Base-by-base conservation (phyloP, 2,329 filamentous ascomycete genomes). In the Ophiostoma ips region DNA sequence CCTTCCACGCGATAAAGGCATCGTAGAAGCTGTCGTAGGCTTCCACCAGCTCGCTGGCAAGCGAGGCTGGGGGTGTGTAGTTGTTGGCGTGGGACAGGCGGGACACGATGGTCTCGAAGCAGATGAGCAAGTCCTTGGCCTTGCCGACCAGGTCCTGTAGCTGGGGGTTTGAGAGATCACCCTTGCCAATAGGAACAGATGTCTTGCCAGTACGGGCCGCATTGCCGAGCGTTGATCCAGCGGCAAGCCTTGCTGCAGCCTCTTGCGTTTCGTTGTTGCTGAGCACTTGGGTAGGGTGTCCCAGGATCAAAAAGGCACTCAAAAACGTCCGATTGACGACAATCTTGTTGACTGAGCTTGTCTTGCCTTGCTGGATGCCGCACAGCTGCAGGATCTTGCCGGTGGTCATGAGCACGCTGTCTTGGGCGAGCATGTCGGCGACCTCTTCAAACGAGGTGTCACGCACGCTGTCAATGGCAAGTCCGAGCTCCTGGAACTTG, bases 1-100 rank as follows among this genome's bases (percentile, higher is more conserved):
- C 81, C 64, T 89, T 87, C 86, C 86, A 92, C 3, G 84, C 80
- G 53, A 86, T 84, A 60, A 92, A 89, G 1, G 84, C 84, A 49
- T 84, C 83, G 58, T 83, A 78, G 57, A 87, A 92, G 0, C 81
- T 76, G 31, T 82, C 77, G 60, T 89, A 87, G 1, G 78, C 72
- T 57, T 87, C 76, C 0, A 81, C 75, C 16, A 92, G 69, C 1
- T 75, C 72, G 49, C 79, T 75, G 30, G 75, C 69, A 37, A 84
- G 71, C 2, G 73, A 75, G 0, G 77, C 76, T 1, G 81, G 79
- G 40, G 81, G 75, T 0, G 75, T 81, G 61, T 79, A 85, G 55
- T 75, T 76, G 62, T 87, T 88, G 56, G 73, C 73, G 1, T 72
- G 66, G 0, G 78, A 80, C 52, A 87, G 65, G 44, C 83, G 77